Evolutionary conservation across 495 filamentous ascomycete genomes (phyloP), one percentile per base, ranked within the genome.

Genomic region (Trichoderma gamsii): DNA sequence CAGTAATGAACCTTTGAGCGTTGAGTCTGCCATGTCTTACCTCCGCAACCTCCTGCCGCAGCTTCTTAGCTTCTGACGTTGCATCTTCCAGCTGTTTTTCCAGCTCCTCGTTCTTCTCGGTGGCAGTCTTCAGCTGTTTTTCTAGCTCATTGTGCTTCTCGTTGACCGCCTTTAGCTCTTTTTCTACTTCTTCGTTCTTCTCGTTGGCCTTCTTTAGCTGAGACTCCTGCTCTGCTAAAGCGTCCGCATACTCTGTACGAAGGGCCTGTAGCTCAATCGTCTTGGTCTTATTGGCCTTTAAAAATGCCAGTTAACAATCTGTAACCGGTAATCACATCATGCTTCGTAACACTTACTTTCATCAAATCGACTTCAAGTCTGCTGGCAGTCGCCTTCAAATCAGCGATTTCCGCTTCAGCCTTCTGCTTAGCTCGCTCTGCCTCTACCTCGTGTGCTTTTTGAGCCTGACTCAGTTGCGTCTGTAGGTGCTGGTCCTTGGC

Each of bases 381-480:
- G 67, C 79, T 81, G 51, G 88, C 82, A 21, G 81, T 87, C 29
- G 84, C 84, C 67, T 85, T 84, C 56, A 91, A 73, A 64, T 88
- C 86, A 12, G 86, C 83, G 70, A 85, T 81, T 71, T 91, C 88
- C 0, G 84, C 85, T 38, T 90, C 88, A 0, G 72, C 71, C 49
- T 78, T 72, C 18, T 80, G 70, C 38, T 72, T 71, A 6, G 75
- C 68, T 21, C 82, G 76, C 56, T 79, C 78, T 0, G 77, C 72
- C 56, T 83, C 81, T 15, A 71, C 65, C 64, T 82, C 80, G 4
- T 76, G 72, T 25, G 70, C 75, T 67, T 77, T 80, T 41, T 76
- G 74, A 64, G 76, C 70, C 52, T 77, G 74, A 11, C 4, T 52
- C 21, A 52, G 9, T 21, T 52, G 49, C 8, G 49, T 9, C 21